Conservation (phyloP, 2,329 filamentous ascomycete genomes). For the Aspergillus felis region DNA sequence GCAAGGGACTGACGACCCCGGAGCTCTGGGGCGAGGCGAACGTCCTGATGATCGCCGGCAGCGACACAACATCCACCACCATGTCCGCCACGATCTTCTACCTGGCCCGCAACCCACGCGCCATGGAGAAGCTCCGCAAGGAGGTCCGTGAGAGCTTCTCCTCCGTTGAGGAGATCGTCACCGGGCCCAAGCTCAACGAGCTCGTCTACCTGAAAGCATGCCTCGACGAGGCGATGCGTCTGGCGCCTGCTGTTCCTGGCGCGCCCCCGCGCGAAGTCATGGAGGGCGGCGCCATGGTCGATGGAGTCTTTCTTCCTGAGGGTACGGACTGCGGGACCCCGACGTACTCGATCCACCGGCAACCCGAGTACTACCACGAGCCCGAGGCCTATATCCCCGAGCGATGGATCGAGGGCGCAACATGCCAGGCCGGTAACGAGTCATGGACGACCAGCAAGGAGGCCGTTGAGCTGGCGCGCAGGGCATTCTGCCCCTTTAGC, state of each 20-base stretch:
- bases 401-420: slow-evolving; percentile 58
- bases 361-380: slow-evolving; percentile 57
- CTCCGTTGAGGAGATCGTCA: slow-evolving; percentile 36
- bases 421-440: slow-evolving; percentile 33
- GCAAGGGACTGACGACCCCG: slow-evolving; percentile 59
- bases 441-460: slow-evolving; percentile 45
- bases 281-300: slow-evolving; percentile 34
- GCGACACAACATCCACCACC: slow-evolving; percentile 68
- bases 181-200: slow-evolving; percentile 31
- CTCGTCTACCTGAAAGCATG: slow-evolving; percentile 40
- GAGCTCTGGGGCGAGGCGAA: slow-evolving; percentile 71
- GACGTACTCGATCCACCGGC: slow-evolving; percentile 67
- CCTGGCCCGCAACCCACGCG: slow-evolving; percentile 32
- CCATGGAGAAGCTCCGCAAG: slow-evolving; percentile 28
- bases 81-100: slow-evolving; percentile 42
- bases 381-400: slow-evolving; percentile 60
- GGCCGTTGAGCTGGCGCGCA: slow-evolving; percentile 53
- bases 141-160: slow-evolving; percentile 36
- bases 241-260: slow-evolving; percentile 37
- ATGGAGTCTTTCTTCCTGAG: slow-evolving; percentile 38
- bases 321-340: slow-evolving; percentile 63
- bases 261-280: slow-evolving; percentile 38
- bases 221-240: slow-evolving; percentile 40
- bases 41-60: slow-evolving; percentile 67
- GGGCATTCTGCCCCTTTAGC: slow-evolving; percentile 64